Percentiles rank a stretch among this genome's conserved stretches.
Conservation (phyloP, 805 yeast genomes). For the Wickerhamomyces mucosus region DNA sequence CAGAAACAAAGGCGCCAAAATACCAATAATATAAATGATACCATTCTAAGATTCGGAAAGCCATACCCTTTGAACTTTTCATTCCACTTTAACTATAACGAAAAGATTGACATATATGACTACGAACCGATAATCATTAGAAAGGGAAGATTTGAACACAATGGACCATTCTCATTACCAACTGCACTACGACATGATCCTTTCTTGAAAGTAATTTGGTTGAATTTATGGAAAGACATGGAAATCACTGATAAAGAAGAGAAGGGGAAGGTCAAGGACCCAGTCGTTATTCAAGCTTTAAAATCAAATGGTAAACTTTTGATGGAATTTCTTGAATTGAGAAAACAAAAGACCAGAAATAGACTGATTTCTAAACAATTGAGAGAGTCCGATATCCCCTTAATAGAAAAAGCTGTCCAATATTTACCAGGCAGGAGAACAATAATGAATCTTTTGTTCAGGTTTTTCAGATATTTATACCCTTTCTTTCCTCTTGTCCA, state of each 20-base stretch:
- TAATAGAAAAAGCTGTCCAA: constrained; percentile 8
- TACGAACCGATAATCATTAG: constrained; percentile 32
- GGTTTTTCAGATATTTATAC: constrained; percentile 18
- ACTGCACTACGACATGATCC: constrained; percentile 39
- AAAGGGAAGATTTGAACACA: constrained; percentile 32
- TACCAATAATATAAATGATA: not conserved
- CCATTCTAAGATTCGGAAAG: not conserved
- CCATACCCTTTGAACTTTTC: not conserved
- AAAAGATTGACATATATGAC: constrained; percentile 33
- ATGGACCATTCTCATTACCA: constrained; percentile 45
- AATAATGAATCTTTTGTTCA: constrained; percentile 10
- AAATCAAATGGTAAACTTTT: not conserved
- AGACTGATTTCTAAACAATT: constrained; percentile 3
- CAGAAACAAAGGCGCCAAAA: no score
- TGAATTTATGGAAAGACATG: constrained; percentile 13
- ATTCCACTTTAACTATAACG: constrained; percentile 22
- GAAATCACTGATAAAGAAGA: constrained; percentile 2
- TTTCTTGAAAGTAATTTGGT: constrained; percentile 27
- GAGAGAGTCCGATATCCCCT: not conserved
- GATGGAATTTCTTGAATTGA: constrained; percentile 7
- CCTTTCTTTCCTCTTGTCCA: constrained; percentile 19
- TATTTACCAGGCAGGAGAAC: constrained; percentile 11
- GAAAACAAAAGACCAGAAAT: constrained; percentile 7
- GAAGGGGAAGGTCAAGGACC: not conserved
- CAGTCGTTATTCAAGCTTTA: not conserved